Evolutionary conservation across 129 eudicot genomes (phyloP), one percentile per base, ranked within the genome.

Genomic region (Solidago caesia): DNA sequence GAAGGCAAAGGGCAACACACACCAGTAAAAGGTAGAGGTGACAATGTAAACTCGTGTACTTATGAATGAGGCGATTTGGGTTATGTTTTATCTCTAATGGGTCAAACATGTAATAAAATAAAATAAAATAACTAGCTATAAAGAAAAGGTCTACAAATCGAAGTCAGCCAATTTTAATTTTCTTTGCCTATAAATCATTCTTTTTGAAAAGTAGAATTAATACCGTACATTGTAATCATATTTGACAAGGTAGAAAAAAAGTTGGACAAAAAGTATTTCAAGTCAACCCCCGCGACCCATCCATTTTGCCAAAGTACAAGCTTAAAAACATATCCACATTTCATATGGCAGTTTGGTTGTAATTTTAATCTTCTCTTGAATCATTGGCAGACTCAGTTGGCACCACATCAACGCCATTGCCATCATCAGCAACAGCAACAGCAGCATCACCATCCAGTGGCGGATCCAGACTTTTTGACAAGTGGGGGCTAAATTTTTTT

Each of bases 351-450:
- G 71, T 43, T 49, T 72, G 58, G 44, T 82, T 46, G 53, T 72
- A 58, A 64, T 75, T 73, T 41, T 68, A 75, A 74, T 3, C 9
- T 56, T 79, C 78, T 51, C 64, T 52, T 57, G 77, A 44, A 61
- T 71, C 76, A 64, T 57, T 41, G 13, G 73, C 33, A 47, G 75
- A 44, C 58, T n/a, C 46, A 4, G 61, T 42, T 41, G 59, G 66
- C 47, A 43, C 84, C 21, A 27, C 16, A 29, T 57, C 85, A 60
- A 14, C 82, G 61, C 82, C 77, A 46, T 45, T 73, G 60, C 69
- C 76, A 41, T 75, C 15, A 6, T 7, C 57, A 57, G 4, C 12
- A 46, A 0, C 46, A 48, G 14, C 53, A 48, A 3, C 51, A 8
- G 53, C 53, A 48, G 14, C 49, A 13, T 13, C 51, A 42, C 7